Percentiles rank a stretch among this genome's conserved stretches.
These are phyloP conservation scores for Aegilops bicornis DNA, from an alignment of 176 grass and related monocot genomes.

Conservation along the genomic window DNA sequence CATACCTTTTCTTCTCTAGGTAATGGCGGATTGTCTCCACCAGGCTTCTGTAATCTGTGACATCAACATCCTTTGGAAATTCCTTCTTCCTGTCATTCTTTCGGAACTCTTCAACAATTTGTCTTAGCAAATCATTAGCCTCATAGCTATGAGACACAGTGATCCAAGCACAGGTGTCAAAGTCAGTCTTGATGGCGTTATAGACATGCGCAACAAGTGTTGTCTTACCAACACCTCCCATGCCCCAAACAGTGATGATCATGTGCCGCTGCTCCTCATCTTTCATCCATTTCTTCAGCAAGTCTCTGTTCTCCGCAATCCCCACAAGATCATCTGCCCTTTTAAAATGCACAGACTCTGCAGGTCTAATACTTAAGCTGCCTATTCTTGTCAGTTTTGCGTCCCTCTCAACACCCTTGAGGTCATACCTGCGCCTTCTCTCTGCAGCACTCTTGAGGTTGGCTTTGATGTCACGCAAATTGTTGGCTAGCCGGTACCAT, in stretches of 20 bases:
- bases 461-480: not conserved
- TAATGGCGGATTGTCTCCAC: conserved; percentile 30
- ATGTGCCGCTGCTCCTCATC: conserved; percentile 29
- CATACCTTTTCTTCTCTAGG: conserved; percentile 20
- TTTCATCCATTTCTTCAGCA: conserved; percentile 13
- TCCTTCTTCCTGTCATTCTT: conserved; percentile 24
- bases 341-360: conserved; percentile 23
- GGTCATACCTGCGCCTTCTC: conserved; percentile 27
- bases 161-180: conserved; percentile 38
- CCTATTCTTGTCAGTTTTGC: not conserved
- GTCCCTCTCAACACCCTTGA: not conserved
- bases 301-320: not conserved
- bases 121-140: conserved; percentile 18
- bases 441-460: conserved; percentile 22
- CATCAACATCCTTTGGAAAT: conserved; percentile 18
- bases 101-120: conserved; percentile 15
- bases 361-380: not conserved
- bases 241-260: conserved; percentile 29
- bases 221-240: conserved; percentile 33
- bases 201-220: conserved; percentile 36
- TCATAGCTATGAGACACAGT: conserved; percentile 34
- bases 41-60: conserved; percentile 17
- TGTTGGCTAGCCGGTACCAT: conserved; percentile 6
- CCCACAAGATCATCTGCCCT: conserved; percentile 34
- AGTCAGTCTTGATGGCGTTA: conserved; percentile 16